Conservation (phyloP, 768 basidiomycete species). For the Russula ochroleuca region DNA sequence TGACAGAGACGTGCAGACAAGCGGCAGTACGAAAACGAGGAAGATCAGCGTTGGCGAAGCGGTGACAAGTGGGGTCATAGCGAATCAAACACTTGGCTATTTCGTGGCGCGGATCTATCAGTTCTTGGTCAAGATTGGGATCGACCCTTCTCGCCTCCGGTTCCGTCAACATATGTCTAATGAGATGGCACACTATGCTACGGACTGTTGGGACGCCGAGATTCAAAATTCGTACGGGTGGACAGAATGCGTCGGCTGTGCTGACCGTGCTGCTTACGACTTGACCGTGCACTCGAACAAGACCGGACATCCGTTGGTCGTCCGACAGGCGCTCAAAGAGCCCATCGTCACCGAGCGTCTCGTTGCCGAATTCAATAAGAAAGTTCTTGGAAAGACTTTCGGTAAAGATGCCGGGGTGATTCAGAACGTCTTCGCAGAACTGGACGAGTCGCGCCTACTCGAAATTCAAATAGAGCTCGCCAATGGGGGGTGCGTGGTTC, state of each 20-base stretch:
- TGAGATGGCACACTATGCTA: constrained; percentile 99
- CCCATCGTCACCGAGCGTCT: constrained; percentile 79
- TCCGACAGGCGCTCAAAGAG: constrained; percentile 80
- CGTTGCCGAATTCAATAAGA: constrained; percentile 81
- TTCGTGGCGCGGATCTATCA: constrained; percentile 90
- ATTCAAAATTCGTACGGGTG: constrained; percentile 88
- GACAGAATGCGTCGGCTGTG: constrained; percentile 99
- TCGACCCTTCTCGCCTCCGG: constrained; percentile 74
- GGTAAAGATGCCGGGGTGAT: constrained; percentile 73
- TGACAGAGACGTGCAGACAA: constrained; percentile 76
- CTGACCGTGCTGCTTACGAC: constrained; percentile 97
- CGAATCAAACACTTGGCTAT: constrained; percentile 97
- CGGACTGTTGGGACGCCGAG: constrained; percentile 99
- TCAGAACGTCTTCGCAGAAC: constrained; percentile 56
- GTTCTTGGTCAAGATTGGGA: constrained; percentile 87
- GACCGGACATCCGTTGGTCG: constrained; percentile 83
- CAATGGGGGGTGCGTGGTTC: constrained; percentile 67
- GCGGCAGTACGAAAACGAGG: constrained; percentile 60
- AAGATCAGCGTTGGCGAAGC: constrained; percentile 84
- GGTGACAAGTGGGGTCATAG: constrained; percentile 78
- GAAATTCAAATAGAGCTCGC: constrained; percentile 66
- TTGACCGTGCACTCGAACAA: constrained; percentile 79
- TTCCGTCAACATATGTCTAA: constrained; percentile 99
- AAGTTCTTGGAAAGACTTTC: constrained; percentile 82
- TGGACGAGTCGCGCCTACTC: constrained; percentile 62